A percentile compares a stretch with the other conserved stretches of the same genome.
phyloP scores from a whole-genome alignment of 192 early-diverging fungal species.

The Powellomyces hirtus region DNA sequence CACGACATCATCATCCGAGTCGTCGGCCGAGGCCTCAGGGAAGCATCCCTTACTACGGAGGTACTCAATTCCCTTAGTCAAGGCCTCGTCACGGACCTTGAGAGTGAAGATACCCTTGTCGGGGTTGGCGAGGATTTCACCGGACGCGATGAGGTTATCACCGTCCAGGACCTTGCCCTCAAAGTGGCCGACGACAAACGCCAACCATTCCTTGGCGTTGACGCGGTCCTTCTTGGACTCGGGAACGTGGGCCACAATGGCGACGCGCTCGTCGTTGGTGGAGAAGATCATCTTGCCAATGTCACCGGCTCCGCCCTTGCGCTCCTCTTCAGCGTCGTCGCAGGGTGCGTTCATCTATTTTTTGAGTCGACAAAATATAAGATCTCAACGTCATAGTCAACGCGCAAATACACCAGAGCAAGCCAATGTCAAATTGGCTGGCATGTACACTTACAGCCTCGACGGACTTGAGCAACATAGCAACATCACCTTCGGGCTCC shows the following conservation, averaged over 20 bases:
- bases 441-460: constrained; percentile 13
- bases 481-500: constrained; percentile 29
- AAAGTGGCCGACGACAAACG: constrained; percentile 2
- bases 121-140: constrained; percentile 25
- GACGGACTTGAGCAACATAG: constrained; percentile 21
- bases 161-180: constrained; percentile 21
- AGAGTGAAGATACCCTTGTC: constrained; percentile 18
- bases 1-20: constrained; percentile 25
- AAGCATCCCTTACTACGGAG: constrained; percentile 15
- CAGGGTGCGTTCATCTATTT: constrained; percentile 19
- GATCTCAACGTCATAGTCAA: too few species aligned
- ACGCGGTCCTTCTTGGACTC: constrained; percentile 15
- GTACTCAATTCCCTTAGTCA: constrained; percentile 22
- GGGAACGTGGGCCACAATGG: constrained; percentile 25
- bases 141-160: constrained; percentile 8
- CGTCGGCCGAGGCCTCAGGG: constrained; percentile 23
- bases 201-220: constrained; percentile 22
- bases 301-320: constrained; percentile 26
- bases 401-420: too few species aligned
- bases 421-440: too few species aligned
- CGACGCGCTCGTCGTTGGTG: constrained; percentile 17
- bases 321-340: constrained; percentile 27
- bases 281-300: constrained; percentile 33
- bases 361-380: too few species aligned
- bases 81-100: constrained; percentile 24